Evolutionary conservation across 139 green algal genomes (phyloP), one percentile per base, ranked within the genome.

Genomic region (Chlorella sp.): DNA sequence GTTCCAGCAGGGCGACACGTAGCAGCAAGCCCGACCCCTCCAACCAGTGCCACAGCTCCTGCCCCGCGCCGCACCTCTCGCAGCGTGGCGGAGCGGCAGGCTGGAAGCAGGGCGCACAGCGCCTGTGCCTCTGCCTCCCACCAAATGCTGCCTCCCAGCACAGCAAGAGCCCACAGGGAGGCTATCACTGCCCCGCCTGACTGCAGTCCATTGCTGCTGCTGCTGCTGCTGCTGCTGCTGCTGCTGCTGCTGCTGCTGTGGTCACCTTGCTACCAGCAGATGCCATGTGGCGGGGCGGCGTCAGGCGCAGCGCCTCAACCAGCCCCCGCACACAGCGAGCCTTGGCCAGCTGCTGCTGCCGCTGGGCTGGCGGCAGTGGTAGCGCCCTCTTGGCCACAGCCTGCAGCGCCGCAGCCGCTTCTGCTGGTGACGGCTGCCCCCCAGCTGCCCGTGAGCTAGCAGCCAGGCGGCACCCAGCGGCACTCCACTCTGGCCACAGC

Each of bases 71-170:
- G 30, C 21, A 73, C 76, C 64, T 84, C 41, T 15, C 5, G 20
- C 16, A 85, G 44, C 4, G 21, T n/a, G 30, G 17, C 20, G n/a
- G 60, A 71, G 32, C n/a, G 51, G 67, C 25, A 38, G n/a, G 41
- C 34, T 18, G 80, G 67, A 23, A 85, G 80, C 80, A 78, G 67
- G 15, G n/a, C 30, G 32, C 47, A 69, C 21, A 85, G 80, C 21
- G 80, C 80, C 51, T 85, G 67, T 23, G 68, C 51, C 56, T 85
- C 80, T 4, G 26, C 80, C 67, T 78, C 41, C n/a, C 34, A 85
- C 3, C 25, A 74, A 17, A 78, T n/a, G 67, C 68, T 74, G 65
- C 80, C 67, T 17, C 80, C 80, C 32, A 85, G 47, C 47, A 78
- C 36, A 11, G 44, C 47, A 51, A 85, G 67, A 11, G 41, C 23